Percentiles rank a stretch among this genome's conserved stretches.
Evolutionary conservation across 345 rosid species (phyloP).

Genomic region (Eucalyptus lansdowneana): DNA sequence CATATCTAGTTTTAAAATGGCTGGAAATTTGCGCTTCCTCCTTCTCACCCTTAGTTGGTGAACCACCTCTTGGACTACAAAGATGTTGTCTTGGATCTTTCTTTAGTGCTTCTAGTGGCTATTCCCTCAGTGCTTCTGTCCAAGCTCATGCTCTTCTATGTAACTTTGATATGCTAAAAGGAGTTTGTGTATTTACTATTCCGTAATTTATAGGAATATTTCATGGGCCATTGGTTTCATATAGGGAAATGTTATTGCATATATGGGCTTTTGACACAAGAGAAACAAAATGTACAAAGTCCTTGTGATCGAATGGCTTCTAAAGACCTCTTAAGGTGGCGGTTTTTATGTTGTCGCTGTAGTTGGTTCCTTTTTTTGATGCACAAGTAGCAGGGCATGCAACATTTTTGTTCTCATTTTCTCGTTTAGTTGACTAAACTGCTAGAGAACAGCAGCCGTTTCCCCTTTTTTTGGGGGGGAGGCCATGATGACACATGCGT

Average conservation of each 20-base stretch:
- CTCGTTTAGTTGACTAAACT: background rate
- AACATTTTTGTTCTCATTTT: background rate
- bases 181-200: background rate
- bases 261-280: background rate
- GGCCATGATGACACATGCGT: no score
- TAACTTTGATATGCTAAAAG: background rate
- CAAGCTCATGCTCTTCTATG: background rate
- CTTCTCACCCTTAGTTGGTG: no score
- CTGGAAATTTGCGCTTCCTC: slow-evolving; percentile 17
- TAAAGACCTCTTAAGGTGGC: background rate
- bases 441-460: background rate
- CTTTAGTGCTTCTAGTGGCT: background rate
- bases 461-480: background rate
- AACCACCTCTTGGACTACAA: no score
- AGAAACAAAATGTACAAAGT: background rate
- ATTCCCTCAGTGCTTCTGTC: background rate
- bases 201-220: background rate
- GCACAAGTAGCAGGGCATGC: background rate
- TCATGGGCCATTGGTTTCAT: background rate
- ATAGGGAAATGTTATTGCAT: background rate
- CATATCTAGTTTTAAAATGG: no score
- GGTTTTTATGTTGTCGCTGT: background rate
- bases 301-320: background rate
- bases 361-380: background rate
- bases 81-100: background rate